Evolutionary conservation across 371 early-diverging fungal genomes (phyloP), one percentile per base, ranked within the genome.

Genomic region (Conidiobolus incongruus): DNA sequence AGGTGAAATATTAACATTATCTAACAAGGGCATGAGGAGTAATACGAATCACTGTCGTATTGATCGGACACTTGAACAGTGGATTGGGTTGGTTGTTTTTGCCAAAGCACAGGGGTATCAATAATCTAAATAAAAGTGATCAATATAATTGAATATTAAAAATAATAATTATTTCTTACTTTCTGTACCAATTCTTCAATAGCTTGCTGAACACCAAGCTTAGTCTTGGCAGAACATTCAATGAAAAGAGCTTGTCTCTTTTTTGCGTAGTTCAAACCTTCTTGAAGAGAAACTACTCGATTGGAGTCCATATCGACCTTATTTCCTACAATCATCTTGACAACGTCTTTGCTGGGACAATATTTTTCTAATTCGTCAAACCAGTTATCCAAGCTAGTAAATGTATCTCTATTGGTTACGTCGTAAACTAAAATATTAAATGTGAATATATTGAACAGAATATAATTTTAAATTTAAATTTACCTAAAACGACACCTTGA

Each of bases 241-340:
- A 90, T 69, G 56, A 89, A 96, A 47, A 96, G 60, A 1, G 90
- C 81, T 32, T 84, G 77, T 53, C 81, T 64, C 47, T 73, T 68
- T 43, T 72, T 66, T 10, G 94, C 94, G 52, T 81, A 77, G 5
- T 72, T 83, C 35, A 74, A 72, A 13, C 92, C 97, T 54, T 96
- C 94, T 54, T 81, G 72, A 47, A 75, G 62, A 16, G 77, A 58
- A 24, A 96, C 92, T 32, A 72, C 77, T 31, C 93, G 65, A 45
- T 73, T 71, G 1, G 69, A 57, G 52, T 78, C 83, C 74, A 86
- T 88, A 59, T 96, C 97, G 26, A 85, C 75, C 60, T 96, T 96
- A 62, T 96, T 96, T 36, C 94, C 97, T 13, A 96, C 84, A 56
- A 96, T 75, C 79, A 94, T 94, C 61, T 85, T 88, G 32, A 94